Conservation (phyloP, 2,329 filamentous ascomycete genomes). For the Monosporascus sp. region DNA sequence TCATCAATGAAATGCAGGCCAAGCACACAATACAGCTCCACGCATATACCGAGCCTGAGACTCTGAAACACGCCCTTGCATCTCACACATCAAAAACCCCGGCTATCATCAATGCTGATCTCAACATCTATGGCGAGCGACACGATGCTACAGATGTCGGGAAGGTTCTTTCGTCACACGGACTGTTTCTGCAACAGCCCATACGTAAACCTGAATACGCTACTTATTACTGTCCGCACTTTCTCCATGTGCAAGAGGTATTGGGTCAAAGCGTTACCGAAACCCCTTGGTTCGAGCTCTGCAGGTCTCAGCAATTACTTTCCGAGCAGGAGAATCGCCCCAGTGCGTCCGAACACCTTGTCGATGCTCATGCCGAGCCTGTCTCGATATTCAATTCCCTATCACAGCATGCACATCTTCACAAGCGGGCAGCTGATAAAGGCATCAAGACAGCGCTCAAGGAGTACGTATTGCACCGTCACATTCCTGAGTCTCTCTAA, state of each 20-base stretch:
- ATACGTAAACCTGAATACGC: background rate
- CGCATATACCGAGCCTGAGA: too few species aligned
- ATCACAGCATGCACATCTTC: background rate
- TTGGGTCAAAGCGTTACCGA: background rate
- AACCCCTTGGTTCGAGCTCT: background rate
- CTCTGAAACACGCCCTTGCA: too few species aligned
- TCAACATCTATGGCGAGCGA: conserved; percentile 7
- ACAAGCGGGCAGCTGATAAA: background rate
- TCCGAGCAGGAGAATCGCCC: background rate
- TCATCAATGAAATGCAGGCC: too few species aligned
- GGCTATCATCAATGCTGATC: background rate
- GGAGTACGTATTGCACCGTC: background rate
- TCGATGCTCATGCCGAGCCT: background rate
- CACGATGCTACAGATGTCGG: conserved; percentile 2
- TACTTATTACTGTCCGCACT: conserved; percentile 8
- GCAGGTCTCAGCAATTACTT: background rate
- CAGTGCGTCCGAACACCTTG: background rate
- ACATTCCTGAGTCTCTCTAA: too few species aligned
- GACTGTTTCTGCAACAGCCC: conserved; percentile 3
- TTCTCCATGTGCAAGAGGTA: background rate
- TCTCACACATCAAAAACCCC: too few species aligned
- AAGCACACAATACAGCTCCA: too few species aligned
- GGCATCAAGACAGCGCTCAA: background rate
- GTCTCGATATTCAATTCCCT: background rate
- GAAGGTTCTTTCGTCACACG: background rate